Base-by-base conservation (phyloP, 2,329 filamentous ascomycete species). In the Paecilomyces sp. region DNA sequence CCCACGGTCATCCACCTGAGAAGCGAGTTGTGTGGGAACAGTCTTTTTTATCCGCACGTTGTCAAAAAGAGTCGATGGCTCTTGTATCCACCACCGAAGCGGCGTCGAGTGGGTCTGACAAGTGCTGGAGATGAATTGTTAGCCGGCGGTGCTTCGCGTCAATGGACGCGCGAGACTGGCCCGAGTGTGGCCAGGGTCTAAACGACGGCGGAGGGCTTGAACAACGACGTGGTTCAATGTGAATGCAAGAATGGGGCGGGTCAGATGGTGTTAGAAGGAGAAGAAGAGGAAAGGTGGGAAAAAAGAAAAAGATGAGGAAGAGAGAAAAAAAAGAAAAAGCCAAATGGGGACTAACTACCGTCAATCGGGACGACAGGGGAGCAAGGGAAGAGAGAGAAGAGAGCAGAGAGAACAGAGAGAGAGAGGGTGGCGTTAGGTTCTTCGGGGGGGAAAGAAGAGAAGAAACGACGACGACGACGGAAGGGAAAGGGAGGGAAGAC, bases 41-140 rank as follows among this genome's bases (percentile, higher is more conserved):
- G 41, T 71, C 68, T 62, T 70, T 68, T 69, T 73, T 74, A 74
- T 74, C 73, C 72, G 73, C 73, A 74, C 71, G 72, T 73, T 72
- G 72, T 73, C 65, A 70, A 64, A 70, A 67, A 47, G 63, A 67
- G 67, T 69, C 65, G 67, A 71, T 71, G 70, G 69, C 70, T 70
- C 66, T 41, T 71, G 72, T 70, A 74, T 75, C 72, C 73, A 75
- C 73, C 68, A 70, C n/a, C n/a, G 41, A 47, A 22, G 41, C 41
- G 41, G 65, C 71, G 69, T 71, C 60, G 69, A 69, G 72, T 74
- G 73, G 72, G 72, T 74, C 72, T 73, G 65, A 64, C 63, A 69
- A 72, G 67, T 69, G 67, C 60, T 61, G 63, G 58, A 62, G 63
- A 58, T 54, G 55, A 50, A 52, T 54, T 56, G 28, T 71, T 65